These are phyloP conservation scores for Astrephomene gubernaculifera DNA, from an alignment of 139 green algal species.

Conservation along the genomic window DNA sequence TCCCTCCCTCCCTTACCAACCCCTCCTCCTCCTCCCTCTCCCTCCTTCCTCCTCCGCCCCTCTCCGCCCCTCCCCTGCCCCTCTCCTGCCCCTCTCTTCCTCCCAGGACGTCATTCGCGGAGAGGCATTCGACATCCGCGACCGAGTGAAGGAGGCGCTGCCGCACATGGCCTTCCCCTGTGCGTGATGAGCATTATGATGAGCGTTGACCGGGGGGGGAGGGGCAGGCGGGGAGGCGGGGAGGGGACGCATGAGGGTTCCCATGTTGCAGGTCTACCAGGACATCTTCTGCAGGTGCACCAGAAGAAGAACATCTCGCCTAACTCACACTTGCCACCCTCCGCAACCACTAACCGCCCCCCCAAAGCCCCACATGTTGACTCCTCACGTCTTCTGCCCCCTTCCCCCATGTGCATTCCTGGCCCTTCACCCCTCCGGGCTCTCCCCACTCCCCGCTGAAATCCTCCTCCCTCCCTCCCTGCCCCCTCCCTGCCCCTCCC, in stretches of 20 bases:
- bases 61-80: background rate
- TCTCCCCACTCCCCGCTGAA: too few relatives aligned
- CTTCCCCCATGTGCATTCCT: too few relatives aligned
- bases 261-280: too few relatives aligned
- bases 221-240: background rate
- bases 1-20: too few relatives aligned
- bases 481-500: too few relatives aligned
- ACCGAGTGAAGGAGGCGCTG: conserved; percentile 24
- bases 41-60: background rate
- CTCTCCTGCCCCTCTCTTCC: background rate
- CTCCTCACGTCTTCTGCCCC: too few relatives aligned
- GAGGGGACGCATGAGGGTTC: background rate
- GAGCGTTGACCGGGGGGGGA: background rate
- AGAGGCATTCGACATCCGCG: conserved; percentile 21
- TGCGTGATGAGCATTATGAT: too few relatives aligned
- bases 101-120: conserved; percentile 7
- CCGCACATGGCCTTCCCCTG: conserved; percentile 18
- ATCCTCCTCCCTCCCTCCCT: background rate
- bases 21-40: background rate
- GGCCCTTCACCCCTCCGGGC: too few relatives aligned
- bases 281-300: too few relatives aligned
- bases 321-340: too few relatives aligned
- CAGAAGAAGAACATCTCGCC: too few relatives aligned
- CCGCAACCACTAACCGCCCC: background rate
- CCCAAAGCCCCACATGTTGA: background rate